Base-by-base conservation (phyloP, 129 eudicot species). In the Smallanthus sonchifolius region DNA sequence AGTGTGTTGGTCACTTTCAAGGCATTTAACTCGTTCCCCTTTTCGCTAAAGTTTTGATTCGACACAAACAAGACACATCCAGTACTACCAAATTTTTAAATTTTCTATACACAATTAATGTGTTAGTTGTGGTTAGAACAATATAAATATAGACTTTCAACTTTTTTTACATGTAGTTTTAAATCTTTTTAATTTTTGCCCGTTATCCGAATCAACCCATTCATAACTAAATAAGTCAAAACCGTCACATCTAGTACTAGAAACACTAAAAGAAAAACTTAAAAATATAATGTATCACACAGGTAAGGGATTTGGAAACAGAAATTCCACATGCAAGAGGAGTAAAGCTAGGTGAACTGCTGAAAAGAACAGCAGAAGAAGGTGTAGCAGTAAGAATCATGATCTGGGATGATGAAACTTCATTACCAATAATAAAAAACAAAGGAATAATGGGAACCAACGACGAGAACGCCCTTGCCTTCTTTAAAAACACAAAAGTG, bases 331-430 rank as follows among this genome's bases (percentile, higher is more conserved):
- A 87, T 54, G 99, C 97, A 67, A 67, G 66, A 77, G 99, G 99
- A 63, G 84, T 94, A 54, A 88, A 80, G 68, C 84, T 94, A 2
- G 99, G 99, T 38, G 96, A 88, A 15, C 67, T 94, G 63, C 45
- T 94, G 67, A 90, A 85, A 65, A 83, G 91, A 43, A 94, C 91
- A 83, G 96, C 99, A 48, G 96, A 88, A 19, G 98, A 94, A 86
- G 99, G 99, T 42, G 97, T 91, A 10, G 88, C 90, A 10, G 97
- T 94, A 72, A 84, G 91, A 72, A 83, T 94, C 77, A 69, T 94
- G 87, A 81, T 94, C 39, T 94, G 99, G 99, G 86, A 91, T 16
- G 99, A 94, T 40, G 96, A 91, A 84, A 90, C 99, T 49, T 94
- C 97, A 38, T 77, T 94, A 61, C 97, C 97, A 34, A 11, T 88